phyloP scores from a whole-genome alignment of 495 filamentous ascomycete species.

The Bacidia rubella region DNA sequence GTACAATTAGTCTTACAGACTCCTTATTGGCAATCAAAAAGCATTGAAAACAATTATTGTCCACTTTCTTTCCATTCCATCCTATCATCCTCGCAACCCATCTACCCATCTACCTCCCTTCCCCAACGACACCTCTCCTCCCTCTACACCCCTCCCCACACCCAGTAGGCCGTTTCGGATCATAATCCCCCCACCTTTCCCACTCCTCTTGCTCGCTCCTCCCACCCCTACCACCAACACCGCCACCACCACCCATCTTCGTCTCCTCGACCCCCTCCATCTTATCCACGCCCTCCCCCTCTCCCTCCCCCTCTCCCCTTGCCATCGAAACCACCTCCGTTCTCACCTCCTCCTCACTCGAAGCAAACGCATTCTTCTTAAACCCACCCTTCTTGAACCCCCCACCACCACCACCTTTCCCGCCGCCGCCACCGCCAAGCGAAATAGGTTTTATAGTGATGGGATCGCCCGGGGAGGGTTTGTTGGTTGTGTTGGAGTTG shows the following conservation, averaged over 20 bases:
- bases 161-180: constrained; percentile 38
- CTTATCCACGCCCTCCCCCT: constrained; percentile 32
- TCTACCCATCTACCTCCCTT: not conserved
- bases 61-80: not conserved
- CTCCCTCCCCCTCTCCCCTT: constrained; percentile 49
- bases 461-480: constrained; percentile 45
- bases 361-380: constrained; percentile 30
- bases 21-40: too few relatives aligned
- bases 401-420: constrained; percentile 19
- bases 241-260: constrained; percentile 39
- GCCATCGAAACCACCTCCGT: constrained; percentile 38
- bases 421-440: not conserved
- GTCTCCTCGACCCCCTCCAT: constrained; percentile 29
- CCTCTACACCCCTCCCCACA: constrained; percentile 32
- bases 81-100: not conserved
- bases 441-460: constrained; percentile 17
- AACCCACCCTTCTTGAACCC: constrained; percentile 53
- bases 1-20: too few relatives aligned
- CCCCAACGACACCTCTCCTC: not conserved
- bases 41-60: too few relatives aligned
- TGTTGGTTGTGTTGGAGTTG: constrained; percentile 57
- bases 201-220: constrained; percentile 21
- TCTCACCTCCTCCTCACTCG: constrained; percentile 38
- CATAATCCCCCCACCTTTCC: constrained; percentile 31
- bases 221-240: constrained; percentile 15